These are phyloP conservation scores for Coemansia sp. DNA, from an alignment of 192 early-diverging fungal species.

Conservation along the genomic window DNA sequence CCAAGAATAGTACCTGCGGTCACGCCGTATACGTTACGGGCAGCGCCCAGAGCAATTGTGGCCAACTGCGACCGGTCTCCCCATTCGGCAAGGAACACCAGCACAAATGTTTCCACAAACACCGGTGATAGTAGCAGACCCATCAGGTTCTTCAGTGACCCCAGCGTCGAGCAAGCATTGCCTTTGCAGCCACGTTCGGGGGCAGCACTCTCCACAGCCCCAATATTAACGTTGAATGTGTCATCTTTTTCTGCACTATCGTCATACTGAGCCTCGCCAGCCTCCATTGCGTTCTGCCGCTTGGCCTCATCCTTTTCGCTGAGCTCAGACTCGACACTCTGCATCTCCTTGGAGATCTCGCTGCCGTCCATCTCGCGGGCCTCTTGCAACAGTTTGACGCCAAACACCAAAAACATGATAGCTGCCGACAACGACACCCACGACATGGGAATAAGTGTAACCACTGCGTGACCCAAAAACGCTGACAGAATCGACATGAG, in stretches of 20 bases:
- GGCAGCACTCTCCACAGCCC: slow-evolving; percentile 2
- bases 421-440: slow-evolving; percentile 87
- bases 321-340: slow-evolving; percentile 87
- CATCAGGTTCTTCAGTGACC: slow-evolving; percentile 67
- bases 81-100: slow-evolving; percentile 99
- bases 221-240: slow-evolving; percentile 42
- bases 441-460: slow-evolving; percentile 79
- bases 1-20: slow-evolving; percentile 84
- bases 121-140: slow-evolving; percentile 84
- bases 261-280: slow-evolving; percentile 41
- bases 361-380: slow-evolving; percentile 82
- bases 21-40: slow-evolving; percentile 91
- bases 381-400: slow-evolving; percentile 83
- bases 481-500: slow-evolving; percentile 98
- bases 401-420: slow-evolving; percentile 91
- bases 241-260: slow-evolving; percentile 13
- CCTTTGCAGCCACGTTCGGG: slow-evolving; percentile 15
- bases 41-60: slow-evolving; percentile 93
- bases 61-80: slow-evolving; percentile 96
- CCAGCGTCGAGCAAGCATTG: slow-evolving; percentile 29
- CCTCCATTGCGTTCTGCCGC: slow-evolving; percentile 60
- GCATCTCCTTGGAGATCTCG: slow-evolving; percentile 87
- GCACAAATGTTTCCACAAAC: slow-evolving; percentile 92
- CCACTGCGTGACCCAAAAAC: slow-evolving; percentile 84
- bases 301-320: slow-evolving; percentile 67